phyloP scores from a whole-genome alignment of 1,139 yeast genomes.

The Hansenula lynferdii region DNA sequence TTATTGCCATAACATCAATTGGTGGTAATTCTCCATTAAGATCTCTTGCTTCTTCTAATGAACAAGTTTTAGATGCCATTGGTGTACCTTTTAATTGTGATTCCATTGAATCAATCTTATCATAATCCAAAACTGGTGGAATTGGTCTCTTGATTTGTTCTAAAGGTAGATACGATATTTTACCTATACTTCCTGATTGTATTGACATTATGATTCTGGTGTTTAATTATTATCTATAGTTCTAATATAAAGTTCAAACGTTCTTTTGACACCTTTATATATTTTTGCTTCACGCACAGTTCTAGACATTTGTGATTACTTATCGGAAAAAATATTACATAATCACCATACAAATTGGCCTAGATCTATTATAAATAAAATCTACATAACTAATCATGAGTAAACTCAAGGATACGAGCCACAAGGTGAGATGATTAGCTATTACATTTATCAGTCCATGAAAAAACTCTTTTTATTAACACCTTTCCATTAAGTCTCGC shows the following conservation, averaged over 20 bases:
- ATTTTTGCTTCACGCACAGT: not conserved
- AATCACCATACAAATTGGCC: not conserved
- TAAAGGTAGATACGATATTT: slow-evolving; percentile 57
- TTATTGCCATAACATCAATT: slow-evolving; percentile 65
- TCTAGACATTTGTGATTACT: not conserved
- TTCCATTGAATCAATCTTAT: slow-evolving; percentile 75
- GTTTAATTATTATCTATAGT: not conserved
- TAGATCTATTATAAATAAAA: too few relatives aligned
- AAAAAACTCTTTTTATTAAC: not conserved
- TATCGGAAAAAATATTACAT: not conserved
- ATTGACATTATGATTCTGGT: slow-evolving; percentile 31
- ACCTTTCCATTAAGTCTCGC: not conserved
- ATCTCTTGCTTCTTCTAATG: slow-evolving; percentile 38
- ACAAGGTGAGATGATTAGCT: too few relatives aligned
- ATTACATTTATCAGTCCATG: too few relatives aligned
- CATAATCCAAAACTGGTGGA: slow-evolving; percentile 71
- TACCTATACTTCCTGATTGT: slow-evolving; percentile 40
- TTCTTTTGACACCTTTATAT: slow-evolving; percentile 2
- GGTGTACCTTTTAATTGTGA: slow-evolving; percentile 66
- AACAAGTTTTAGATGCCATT: slow-evolving; percentile 59
- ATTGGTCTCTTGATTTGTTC: slow-evolving; percentile 70
- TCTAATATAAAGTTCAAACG: not conserved
- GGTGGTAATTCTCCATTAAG: slow-evolving; percentile 63
- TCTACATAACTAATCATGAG: too few relatives aligned
- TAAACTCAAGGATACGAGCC: too few relatives aligned